phyloP scores from a whole-genome alignment of 495 filamentous ascomycete genomes.

The Xylaria flabelliformis region DNA sequence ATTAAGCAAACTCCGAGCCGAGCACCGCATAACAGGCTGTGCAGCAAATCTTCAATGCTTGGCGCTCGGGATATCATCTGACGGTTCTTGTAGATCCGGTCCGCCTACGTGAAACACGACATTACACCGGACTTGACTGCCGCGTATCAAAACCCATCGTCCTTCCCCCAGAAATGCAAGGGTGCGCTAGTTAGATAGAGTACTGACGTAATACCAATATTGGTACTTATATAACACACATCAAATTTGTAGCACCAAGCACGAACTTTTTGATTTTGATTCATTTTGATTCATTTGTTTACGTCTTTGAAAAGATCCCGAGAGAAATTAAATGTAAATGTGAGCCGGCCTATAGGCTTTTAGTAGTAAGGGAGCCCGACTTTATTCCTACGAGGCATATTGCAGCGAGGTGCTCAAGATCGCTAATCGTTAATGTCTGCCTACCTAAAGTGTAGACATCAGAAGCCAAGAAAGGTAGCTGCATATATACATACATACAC shows the following conservation, averaged over 20 bases:
- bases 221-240: neutral
- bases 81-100: constrained; percentile 17
- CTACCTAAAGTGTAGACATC: neutral
- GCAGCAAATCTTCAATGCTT: constrained; percentile 13
- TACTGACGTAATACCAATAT: neutral
- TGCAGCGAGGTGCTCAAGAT: neutral
- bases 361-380: no score
- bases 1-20: constrained; percentile 8
- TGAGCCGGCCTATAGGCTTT: no score
- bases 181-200: neutral
- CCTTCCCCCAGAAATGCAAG: neutral
- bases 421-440: neutral
- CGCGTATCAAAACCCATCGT: constrained; percentile 14
- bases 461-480: no score
- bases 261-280: neutral
- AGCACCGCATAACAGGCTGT: constrained; percentile 19
- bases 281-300: neutral
- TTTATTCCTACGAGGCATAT: neutral
- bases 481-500: no score
- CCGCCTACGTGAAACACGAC: constrained; percentile 21
- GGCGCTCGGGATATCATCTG: constrained; percentile 16
- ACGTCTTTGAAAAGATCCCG: neutral
- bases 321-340: neutral
- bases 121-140: constrained; percentile 15
- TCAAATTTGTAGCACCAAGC: neutral